Conservation (phyloP, 2,329 filamentous ascomycete species). For the Cladosporium cucumerinum region DNA sequence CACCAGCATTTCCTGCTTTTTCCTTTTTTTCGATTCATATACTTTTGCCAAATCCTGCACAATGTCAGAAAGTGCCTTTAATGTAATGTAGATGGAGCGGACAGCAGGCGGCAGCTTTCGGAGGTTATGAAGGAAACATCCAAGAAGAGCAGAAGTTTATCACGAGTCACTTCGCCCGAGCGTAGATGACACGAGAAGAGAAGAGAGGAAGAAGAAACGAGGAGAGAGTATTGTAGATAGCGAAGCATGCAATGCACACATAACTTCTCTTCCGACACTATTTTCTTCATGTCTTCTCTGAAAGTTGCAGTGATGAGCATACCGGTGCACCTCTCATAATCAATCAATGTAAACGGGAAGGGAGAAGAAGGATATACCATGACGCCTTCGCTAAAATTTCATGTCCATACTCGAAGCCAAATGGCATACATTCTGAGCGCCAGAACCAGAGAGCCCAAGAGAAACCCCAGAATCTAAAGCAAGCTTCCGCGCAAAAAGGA, state of each 20-base stretch:
- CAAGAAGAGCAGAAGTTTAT: neutral
- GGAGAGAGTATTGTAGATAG: neutral
- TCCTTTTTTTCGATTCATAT: neutral
- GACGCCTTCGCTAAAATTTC: conserved; percentile 3
- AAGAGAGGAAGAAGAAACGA: neutral
- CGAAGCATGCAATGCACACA: neutral
- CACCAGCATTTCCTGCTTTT: neutral
- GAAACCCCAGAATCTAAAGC: neutral
- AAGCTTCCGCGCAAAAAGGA: neutral
- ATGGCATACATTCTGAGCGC: neutral
- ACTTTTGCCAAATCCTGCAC: neutral
- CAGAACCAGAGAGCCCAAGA: neutral
- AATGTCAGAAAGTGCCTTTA: conserved; percentile 1
- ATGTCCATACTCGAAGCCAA: neutral
- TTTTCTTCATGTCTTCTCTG: neutral
- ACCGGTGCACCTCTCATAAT: neutral
- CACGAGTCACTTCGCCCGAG: neutral
- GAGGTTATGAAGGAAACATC: neutral
- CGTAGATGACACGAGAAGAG: neutral
- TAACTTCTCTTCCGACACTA: neutral
- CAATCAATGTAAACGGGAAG: neutral
- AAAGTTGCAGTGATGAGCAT: neutral
- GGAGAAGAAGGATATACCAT: neutral
- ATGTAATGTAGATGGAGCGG: neutral
- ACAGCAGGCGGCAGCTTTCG: neutral